Evolutionary conservation across 148 eudicot species (phyloP), one percentile per base, ranked within the genome.

Genomic region (Beta vulgaris): DNA sequence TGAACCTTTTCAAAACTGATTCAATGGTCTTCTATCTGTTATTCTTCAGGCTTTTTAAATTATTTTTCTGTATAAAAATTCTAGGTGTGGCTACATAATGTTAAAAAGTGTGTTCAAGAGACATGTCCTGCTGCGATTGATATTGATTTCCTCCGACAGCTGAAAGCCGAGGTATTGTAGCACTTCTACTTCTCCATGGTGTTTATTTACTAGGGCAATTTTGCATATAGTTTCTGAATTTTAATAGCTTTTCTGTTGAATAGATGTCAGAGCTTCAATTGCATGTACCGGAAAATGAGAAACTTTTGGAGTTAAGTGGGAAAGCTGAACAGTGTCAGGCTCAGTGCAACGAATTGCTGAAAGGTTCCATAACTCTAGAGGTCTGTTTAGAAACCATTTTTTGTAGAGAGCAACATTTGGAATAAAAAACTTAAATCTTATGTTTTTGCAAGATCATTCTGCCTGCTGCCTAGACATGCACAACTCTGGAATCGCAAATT

Each of bases 31-130:
- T n/a, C 21, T 15, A 25, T 26, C 34, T 58, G 62, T 28, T 28
- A 51, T 51, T 51, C 11, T 6, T 3, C 7, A 26, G 14, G 57
- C 6, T 58, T 4, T 58, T 25, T 55, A 11, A 55, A 4, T 55
- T 58, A 18, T 28, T 10, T 58, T 58, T 19, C 51, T 13, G 1
- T 51, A 43, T 55, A 44, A 13, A 12, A 44, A 73, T 75, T 51
- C 43, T 68, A 96, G 99, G 82, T 69, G 23, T 96, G 97, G 97
- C 68, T 79, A 69, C 86, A 82, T n/a, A 83, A 75, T 61, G 90
- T 83, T 29, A 85, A 85, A 78, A 85, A 82, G 71, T 92, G 98
- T 80, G 63, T 83, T 55, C 60, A 73, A 59, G 92, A 89, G 85
- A 88, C 79, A 71, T 57, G 79, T 66, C 84, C 93, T 83, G 88